Evolutionary conservation across 2,329 filamentous ascomycete species (phyloP).

Genomic region (Nemania abortiva): DNA sequence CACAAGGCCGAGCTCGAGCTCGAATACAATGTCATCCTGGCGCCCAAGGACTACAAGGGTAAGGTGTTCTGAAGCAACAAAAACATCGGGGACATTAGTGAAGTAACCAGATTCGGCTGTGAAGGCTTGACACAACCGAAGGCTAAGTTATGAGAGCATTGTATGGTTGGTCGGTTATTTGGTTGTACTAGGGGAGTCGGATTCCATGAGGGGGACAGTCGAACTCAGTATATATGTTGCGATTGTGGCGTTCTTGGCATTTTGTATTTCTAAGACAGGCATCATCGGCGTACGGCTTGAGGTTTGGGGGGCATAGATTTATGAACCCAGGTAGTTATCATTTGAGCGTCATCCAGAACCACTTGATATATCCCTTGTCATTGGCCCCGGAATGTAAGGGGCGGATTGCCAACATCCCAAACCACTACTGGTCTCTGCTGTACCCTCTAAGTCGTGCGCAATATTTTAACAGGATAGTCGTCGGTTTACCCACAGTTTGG

Average conservation of each 20-base stretch:
- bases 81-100: neutral
- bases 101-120: slow-evolving; percentile 24
- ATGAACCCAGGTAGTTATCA: neutral
- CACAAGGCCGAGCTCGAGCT: slow-evolving; percentile 50
- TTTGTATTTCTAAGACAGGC: slow-evolving; percentile 27
- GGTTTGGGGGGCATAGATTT: neutral
- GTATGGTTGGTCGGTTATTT: neutral
- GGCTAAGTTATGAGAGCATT: slow-evolving; percentile 28
- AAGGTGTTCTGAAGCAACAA: slow-evolving; percentile 46
- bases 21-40: slow-evolving; percentile 57
- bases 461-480: neutral
- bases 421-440: neutral
- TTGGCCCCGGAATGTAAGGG: neutral
- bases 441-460: neutral
- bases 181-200: neutral
- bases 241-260: slow-evolving; percentile 8
- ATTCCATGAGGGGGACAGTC: neutral
- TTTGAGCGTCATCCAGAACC: neutral
- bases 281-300: slow-evolving; percentile 17
- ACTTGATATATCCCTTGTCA: neutral
- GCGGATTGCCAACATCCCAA: neutral
- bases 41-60: slow-evolving; percentile 61
- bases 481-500: neutral
- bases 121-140: slow-evolving; percentile 30
- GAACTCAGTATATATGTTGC: neutral